Evolutionary conservation across 352 stramenopile genomes (phyloP).

Genomic region (Phytopythium chamaehyphon): DNA sequence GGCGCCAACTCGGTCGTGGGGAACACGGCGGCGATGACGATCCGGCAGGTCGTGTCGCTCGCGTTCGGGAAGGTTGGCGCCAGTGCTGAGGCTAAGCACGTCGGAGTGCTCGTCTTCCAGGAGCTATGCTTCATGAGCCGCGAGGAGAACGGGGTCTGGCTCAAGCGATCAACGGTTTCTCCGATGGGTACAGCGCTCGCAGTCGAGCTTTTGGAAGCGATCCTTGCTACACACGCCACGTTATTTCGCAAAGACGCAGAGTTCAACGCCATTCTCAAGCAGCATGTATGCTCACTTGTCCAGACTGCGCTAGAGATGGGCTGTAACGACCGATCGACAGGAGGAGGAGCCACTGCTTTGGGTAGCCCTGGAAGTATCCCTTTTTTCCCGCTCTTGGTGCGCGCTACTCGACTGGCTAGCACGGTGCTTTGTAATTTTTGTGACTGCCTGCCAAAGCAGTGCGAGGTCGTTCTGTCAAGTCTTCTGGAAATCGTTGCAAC

Average conservation of each 20-base stretch:
- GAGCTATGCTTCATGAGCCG: conserved; percentile 85
- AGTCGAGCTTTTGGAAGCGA: conserved; percentile 76
- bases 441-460: conserved; percentile 57
- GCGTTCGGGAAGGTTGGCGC: conserved; percentile 79
- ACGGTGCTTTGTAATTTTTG: conserved; percentile 78
- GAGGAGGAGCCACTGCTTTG: conserved; percentile 11
- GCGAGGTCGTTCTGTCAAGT: conserved; percentile 51
- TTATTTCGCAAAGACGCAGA: conserved; percentile 73
- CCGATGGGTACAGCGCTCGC: conserved; percentile 73
- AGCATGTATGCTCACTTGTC: conserved; percentile 72
- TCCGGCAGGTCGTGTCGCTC: conserved; percentile 84
- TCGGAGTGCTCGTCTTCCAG: conserved; percentile 83
- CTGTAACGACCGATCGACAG: conserved; percentile 43
- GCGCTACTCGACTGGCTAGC: conserved; percentile 76
- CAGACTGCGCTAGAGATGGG: conserved; percentile 68
- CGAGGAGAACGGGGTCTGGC: conserved; percentile 78
- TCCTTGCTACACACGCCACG: conserved; percentile 51
- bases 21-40: conserved; percentile 86
- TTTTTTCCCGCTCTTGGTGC: conserved; percentile 81
- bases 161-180: conserved; percentile 77
- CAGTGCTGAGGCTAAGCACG: conserved; percentile 65
- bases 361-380: conserved; percentile 14
- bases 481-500: conserved; percentile 81
- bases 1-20: conserved; percentile 74
- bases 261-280: conserved; percentile 75